Conservation (phyloP, 306 rosid species). For the Mucuna pruriens region DNA sequence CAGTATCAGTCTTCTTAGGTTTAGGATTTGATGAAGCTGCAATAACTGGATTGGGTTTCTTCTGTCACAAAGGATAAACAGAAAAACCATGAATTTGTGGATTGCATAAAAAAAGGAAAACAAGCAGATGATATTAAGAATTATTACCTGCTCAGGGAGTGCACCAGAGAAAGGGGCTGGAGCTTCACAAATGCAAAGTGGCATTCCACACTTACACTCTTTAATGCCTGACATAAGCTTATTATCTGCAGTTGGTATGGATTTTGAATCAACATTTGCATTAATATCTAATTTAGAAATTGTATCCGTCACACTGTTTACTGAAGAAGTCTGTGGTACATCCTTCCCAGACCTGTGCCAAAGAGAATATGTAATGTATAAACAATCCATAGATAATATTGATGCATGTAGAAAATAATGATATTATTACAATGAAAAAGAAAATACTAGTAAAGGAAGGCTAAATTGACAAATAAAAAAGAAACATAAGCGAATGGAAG, state of each 20-base stretch:
- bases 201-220: slow-evolving; percentile 98
- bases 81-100: slow-evolving; percentile 31
- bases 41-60: slow-evolving; percentile 48
- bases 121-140: slow-evolving; percentile 22
- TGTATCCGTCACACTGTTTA: slow-evolving; percentile 54
- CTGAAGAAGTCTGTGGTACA: slow-evolving; percentile 49
- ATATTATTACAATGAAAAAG: not conserved
- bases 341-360: slow-evolving; percentile 62
- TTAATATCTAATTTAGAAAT: slow-evolving; percentile 71
- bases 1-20: slow-evolving; percentile 72
- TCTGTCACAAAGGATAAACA: slow-evolving; percentile 46
- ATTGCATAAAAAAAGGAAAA: not conserved
- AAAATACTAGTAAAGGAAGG: slow-evolving; percentile 7
- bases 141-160: slow-evolving; percentile 59
- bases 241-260: slow-evolving; percentile 49
- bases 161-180: slow-evolving; percentile 60
- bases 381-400: not conserved
- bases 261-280: slow-evolving; percentile 47
- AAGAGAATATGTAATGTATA: slow-evolving; percentile 27
- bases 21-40: slow-evolving; percentile 66
- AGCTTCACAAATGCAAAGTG: slow-evolving; percentile 95
- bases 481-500: slow-evolving; percentile 4
- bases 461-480: not conserved
- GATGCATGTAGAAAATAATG: slow-evolving; percentile 23
- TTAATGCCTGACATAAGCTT: slow-evolving; percentile 43